phyloP scores from a whole-genome alignment of 2,329 filamentous ascomycete species.

The Monilinia vaccinii-corymbosi region DNA sequence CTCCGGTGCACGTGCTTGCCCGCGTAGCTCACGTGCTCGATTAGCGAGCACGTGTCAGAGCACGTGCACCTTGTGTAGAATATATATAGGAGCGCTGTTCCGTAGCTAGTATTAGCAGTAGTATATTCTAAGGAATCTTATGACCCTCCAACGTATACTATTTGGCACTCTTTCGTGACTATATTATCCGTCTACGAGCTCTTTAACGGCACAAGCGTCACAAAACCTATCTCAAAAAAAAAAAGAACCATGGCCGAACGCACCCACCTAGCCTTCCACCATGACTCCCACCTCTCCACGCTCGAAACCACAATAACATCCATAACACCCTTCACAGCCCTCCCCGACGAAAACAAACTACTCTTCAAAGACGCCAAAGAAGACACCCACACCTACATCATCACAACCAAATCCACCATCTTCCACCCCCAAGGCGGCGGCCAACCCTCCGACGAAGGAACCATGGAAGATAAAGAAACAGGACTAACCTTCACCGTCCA shows the following conservation, averaged over 20 bases:
- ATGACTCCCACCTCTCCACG: conserved; percentile 12
- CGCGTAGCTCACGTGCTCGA: too few species aligned
- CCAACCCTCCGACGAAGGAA: conserved; percentile 59
- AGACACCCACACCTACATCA: conserved; percentile 45
- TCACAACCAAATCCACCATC: conserved; percentile 57
- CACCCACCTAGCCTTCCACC: conserved; percentile 15
- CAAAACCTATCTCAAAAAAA: too few species aligned
- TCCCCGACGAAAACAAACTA: conserved; percentile 19
- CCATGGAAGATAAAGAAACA: conserved; percentile 33
- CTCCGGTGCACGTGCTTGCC: too few species aligned
- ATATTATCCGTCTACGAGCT: too few species aligned
- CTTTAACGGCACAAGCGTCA: too few species aligned
- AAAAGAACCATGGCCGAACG: background rate
- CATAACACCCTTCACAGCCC: conserved; percentile 14
- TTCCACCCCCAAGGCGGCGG: conserved; percentile 70
- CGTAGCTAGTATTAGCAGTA: too few species aligned
- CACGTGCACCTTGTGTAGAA: too few species aligned
- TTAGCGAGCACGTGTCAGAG: too few species aligned
- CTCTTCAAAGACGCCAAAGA: conserved; percentile 50
- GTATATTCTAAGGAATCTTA: too few species aligned
- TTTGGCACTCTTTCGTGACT: too few species aligned
- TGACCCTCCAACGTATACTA: too few species aligned
- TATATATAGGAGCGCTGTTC: too few species aligned
- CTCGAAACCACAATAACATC: conserved; percentile 13
- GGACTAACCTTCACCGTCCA: conserved; percentile 40